These are phyloP conservation scores for Vitis hybrid DNA, from an alignment of 177 flowering plant species.

Conservation along the genomic window DNA sequence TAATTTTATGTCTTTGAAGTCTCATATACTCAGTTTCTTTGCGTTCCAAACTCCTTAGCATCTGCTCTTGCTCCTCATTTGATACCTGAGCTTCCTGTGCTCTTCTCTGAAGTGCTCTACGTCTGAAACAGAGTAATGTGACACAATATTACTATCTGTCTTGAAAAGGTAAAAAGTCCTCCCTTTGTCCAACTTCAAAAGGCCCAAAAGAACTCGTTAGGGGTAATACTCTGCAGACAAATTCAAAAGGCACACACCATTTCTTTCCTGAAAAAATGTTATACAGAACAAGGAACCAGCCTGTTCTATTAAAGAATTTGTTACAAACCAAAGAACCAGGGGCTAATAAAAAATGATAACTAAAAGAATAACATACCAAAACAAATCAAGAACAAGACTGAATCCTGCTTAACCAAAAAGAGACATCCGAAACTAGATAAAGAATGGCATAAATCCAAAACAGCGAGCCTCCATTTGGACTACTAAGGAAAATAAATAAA, in stretches of 20 bases:
- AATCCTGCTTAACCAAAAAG: too few relatives aligned
- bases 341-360: too few relatives aligned
- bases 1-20: conserved; percentile 80
- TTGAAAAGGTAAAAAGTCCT: background rate
- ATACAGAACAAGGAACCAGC: too few relatives aligned
- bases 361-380: too few relatives aligned
- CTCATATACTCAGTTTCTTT: conserved; percentile 88
- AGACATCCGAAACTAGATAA: too few relatives aligned
- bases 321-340: too few relatives aligned
- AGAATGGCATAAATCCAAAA: too few relatives aligned
- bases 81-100: conserved; percentile 75
- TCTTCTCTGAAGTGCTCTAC: conserved; percentile 70
- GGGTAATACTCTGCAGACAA: too few relatives aligned
- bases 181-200: background rate
- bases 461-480: too few relatives aligned
- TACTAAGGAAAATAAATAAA: too few relatives aligned
- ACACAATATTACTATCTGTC: background rate
- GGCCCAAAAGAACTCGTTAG: background rate
- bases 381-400: too few relatives aligned
- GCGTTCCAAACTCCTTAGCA: conserved; percentile 80
- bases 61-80: conserved; percentile 70
- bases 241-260: background rate
- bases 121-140: conserved; percentile 32
- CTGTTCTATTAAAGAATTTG: too few relatives aligned
- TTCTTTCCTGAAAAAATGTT: background rate